These are phyloP conservation scores for Colletotrichum eleusines DNA, from an alignment of 2,329 filamentous ascomycete genomes.

Conservation along the genomic window DNA sequence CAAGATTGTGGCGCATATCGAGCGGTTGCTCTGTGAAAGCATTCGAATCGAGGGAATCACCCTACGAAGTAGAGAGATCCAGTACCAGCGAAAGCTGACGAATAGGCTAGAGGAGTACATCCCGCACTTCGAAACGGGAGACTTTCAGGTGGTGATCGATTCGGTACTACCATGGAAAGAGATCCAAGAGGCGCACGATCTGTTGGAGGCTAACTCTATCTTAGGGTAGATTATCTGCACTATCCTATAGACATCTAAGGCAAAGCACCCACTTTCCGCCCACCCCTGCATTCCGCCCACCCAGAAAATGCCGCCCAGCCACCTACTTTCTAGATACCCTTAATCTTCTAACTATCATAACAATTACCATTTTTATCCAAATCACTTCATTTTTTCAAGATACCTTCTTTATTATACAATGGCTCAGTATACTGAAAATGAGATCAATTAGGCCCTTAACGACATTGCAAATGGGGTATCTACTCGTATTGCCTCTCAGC, in stretches of 20 bases:
- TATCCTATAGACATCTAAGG: constrained; percentile 52
- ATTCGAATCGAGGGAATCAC: constrained; percentile 85
- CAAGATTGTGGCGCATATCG: constrained; percentile 77
- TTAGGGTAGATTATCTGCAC: constrained; percentile 79
- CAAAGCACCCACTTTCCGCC: too few relatives aligned
- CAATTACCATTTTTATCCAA: too few relatives aligned
- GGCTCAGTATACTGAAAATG: too few relatives aligned
- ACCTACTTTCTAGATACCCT: too few relatives aligned
- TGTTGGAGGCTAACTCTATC: constrained; percentile 78
- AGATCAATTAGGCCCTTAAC: too few relatives aligned
- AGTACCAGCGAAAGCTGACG: constrained; percentile 82
- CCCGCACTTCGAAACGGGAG: constrained; percentile 78
- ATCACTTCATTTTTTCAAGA: too few relatives aligned
- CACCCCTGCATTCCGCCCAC: too few relatives aligned
- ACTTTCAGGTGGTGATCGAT: constrained; percentile 83
- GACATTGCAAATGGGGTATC: too few relatives aligned
- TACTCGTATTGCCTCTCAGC: too few relatives aligned
- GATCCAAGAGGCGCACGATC: constrained; percentile 76
- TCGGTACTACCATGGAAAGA: constrained; percentile 85
- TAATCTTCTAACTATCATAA: too few relatives aligned
- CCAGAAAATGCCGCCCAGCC: too few relatives aligned
- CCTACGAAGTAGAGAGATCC: constrained; percentile 80
- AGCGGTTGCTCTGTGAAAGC: constrained; percentile 79
- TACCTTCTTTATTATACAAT: too few relatives aligned
- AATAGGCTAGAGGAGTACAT: constrained; percentile 82